Evolutionary conservation across 768 basidiomycete genomes (phyloP), one percentile per base, ranked within the genome.

Genomic region (Strobilomyces dryophilus): DNA sequence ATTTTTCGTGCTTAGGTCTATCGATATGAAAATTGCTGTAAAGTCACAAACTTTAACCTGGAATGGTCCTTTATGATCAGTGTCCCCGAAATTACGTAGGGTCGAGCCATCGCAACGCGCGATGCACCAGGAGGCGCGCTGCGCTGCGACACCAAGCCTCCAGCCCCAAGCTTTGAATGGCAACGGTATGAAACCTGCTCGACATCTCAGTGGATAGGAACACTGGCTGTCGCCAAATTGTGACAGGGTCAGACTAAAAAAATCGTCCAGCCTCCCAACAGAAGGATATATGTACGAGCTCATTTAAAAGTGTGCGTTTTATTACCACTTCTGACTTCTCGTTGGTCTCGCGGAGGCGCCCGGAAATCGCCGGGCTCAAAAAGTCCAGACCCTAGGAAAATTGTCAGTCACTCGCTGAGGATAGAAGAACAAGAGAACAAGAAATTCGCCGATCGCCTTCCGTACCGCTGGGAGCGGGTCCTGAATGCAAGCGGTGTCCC

Each of bases 281-380:
- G 43, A 41, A 54, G 49, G 43, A 51, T 49, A 53, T 47, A 47
- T 43, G 53, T 50, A 42, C 45, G 51, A 56, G 47, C 47, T 69
- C 77, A 77, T 72, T 76, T 83, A 74, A 87, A 88, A 18, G 85
- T 85, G 71, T 76, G 73, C 36, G 86, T 84, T 70, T 80, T 79
- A 66, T 89, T 88, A 43, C 87, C 87, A 54, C 79, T 78, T 67
- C 79, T 85, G 47, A 85, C 61, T 56, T 87, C 83, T 55, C 80
- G 81, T 52, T 81, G 73, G 31, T 83, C 83, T 62, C 77, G 81
- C 0, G 85, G 87, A 20, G 84, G 81, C 20, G 79, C 79, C 53
- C 79, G 81, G 73, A 88, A 85, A 62, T 82, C 74, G 20, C 81
- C 81, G 53, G 79, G 77, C 49, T 69, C 62, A 14, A 67, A 52